Evolutionary conservation across 192 early-diverging fungal species (phyloP), one percentile per base, ranked within the genome.

Genomic region (Geranomyces michiganensis): DNA sequence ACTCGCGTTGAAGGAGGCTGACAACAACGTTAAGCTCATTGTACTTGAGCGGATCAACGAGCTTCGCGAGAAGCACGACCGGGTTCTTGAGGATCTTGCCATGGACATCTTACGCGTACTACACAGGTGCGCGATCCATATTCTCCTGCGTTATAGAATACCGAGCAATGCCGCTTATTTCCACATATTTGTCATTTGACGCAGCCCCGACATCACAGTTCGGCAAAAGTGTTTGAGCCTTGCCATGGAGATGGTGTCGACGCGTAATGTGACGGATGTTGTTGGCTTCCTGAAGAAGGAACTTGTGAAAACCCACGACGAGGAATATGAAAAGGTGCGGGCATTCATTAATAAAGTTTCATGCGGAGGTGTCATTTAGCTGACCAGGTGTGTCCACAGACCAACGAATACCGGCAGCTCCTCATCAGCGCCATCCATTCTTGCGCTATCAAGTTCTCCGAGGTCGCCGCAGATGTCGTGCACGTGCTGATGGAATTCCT

Each of bases 1-100:
- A 58, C 85, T 99, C 44, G 90, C 92, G 62, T 80, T 92, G 21
- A 94, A 95, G 77, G 97, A 93, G 72, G 89, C 96, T 10, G 97
- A 99, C 75, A 99, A 97, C 82, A 99, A 99, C 76, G 89, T 99
- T 53, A 98, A 98, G 79, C 79, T 99, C 64, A 98, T 95, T 79
- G 95, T 97, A 10, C 83, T 99, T 48, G 93, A 95, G 74, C 87
- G 92, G 29, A 79, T 99, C 31, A 88, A 91, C 56, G 96, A 96
- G 68, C 78, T 99, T 72, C 91, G 92, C 56, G 86, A 87, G 64
- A 94, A 95, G 75, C 92, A 97, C 75, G 93, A 92, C 47, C 84
- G 90, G 69, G 88, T 95, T 29, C 76, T 98, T 47, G 94, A 95
- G 71, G 94, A 96, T 64, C 78, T 94, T 49, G 94, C 93, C n/a